Evolutionary conservation across 108 stramenopile species (phyloP), one percentile per base, ranked within the genome.

Genomic region (Licmophora abbreviata): DNA sequence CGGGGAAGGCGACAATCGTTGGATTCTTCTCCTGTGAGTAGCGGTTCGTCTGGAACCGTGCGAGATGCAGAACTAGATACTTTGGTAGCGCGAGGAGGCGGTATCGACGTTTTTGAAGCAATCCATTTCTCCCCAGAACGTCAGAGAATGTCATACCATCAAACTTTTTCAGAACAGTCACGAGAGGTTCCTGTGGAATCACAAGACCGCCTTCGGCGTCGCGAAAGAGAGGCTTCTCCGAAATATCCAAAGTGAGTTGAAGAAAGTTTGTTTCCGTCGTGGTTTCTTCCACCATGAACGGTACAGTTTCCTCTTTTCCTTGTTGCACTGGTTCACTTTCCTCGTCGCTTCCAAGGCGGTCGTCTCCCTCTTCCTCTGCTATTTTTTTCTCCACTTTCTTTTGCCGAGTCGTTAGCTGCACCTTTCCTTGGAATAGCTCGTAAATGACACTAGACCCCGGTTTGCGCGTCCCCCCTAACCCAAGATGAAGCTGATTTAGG

Each of bases 21-120:
- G 95, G 95, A 68, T 99, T 99, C 73, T 99, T 99, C 80, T 98
- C 99, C 14, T 76, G 69, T 22, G 68, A 78, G 56, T 93, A 99
- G 7, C 73, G 59, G 56, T 95, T 98, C 22, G 70, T 81, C 41
- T 85, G 91, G 74, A 99, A 98, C 14, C 99, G 81, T 25, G 62
- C 74, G 48, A 97, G 46, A 67, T 95, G 91, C 23, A 99, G 54
- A 21, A 99, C 76, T 2, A 99, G 63, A 64, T 96, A 96, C 48
- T 76, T 77, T 5, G 99, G 99, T 24, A 98, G 51, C n/a, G 68
- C 66, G 8, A 51, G 53, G 29, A 99, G 61, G 25, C 64, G 53
- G 67, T 99, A 99, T 4, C 88, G 81, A 38, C 85, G 66, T 38
- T 71, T 76, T 62, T 83, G 62, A 41, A 74, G 33, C 18, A 68